Base-by-base conservation (phyloP, 208 protist species). In the Leishmania tarentolae region DNA sequence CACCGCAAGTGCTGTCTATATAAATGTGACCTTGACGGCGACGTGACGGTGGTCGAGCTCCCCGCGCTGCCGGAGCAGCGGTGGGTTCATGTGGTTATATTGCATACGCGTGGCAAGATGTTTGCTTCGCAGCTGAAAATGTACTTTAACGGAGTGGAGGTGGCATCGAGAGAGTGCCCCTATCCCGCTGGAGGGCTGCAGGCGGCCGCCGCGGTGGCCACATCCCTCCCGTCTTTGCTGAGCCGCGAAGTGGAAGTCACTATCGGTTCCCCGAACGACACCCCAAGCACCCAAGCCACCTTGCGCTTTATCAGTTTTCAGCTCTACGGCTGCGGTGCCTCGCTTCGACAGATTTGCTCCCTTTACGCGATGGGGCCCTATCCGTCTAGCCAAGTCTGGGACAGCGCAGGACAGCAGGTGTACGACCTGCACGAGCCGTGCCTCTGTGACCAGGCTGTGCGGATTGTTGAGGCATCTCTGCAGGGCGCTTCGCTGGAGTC, bases 81-180 rank as follows among this genome's bases (percentile, higher is more conserved):
- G 63, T 94, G 91, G 91, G 81, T 84, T 50, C 87, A 94, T 75
- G 84, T 94, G 21, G 83, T 77, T 13, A 80, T 87, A 69, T 86
- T 65, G 42, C 88, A 92, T 78, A 77, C 65, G 35, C 82, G 86
- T 40, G 82, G 78, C 4, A 87, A 80, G 61, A 77, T 94, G 17
- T 87, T 86, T 68, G 59, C 76, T 37, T 90, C 86, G 53, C 73
- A 88, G 44, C 47, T 94, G 42, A 82, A 83, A 47, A 76, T 88
- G 70, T 92, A 82, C 69, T 81, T 84, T 2, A 83, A 94, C 65
- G 91, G 91, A 28, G 88, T 90, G 31, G 81, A 83, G 69, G 88
- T 90, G 68, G 46, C 47, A 19, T 68, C 53, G 11, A 68, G 35
- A 28, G 79, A 59, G 31, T 86, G 81, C 73, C 77, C 83, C 31